Evolutionary conservation across 768 basidiomycete species (phyloP).

Genomic region (Kwoniella pini): DNA sequence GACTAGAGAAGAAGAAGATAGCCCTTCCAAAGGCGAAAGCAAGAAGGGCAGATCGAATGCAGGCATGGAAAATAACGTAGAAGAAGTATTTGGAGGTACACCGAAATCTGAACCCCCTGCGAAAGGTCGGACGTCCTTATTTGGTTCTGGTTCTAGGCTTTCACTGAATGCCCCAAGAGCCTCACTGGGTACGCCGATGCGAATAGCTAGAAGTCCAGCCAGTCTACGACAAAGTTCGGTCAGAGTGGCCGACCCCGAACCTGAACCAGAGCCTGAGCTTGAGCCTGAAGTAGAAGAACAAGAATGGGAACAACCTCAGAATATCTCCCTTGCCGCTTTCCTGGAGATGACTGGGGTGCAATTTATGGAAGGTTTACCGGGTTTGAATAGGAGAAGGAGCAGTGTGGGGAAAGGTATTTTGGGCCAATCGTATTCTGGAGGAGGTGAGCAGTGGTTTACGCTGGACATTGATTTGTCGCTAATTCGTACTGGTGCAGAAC

Average conservation of each 20-base stretch:
- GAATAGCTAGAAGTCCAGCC: conserved; percentile 11
- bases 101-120: conserved; percentile 2
- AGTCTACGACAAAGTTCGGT: conserved; percentile 2
- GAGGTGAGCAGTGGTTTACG: conserved; percentile 11
- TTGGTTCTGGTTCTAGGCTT: conserved; percentile 1
- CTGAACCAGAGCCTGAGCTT: conserved; percentile 15
- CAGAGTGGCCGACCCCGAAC: conserved; percentile 11
- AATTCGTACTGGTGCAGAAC: conserved; percentile 21
- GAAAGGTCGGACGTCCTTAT: neutral
- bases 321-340: conserved; percentile 50
- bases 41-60: conserved; percentile 10
- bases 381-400: conserved; percentile 45
- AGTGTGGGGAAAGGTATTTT: conserved; percentile 48
- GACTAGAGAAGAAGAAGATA: conserved; percentile 5
- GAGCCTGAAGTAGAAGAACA: conserved; percentile 19
- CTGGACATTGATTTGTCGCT: neutral
- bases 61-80: neutral
- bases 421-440: conserved; percentile 26
- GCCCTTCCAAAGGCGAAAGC: conserved; percentile 1
- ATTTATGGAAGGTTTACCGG: conserved; percentile 52
- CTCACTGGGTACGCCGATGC: conserved; percentile 21
- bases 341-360: conserved; percentile 54
- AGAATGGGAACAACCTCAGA: conserved; percentile 28
- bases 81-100: conserved; percentile 26
- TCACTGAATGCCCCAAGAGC: neutral